Conservation (phyloP, 2,329 filamentous ascomycete species). For the Stemphylium vesicarium region DNA sequence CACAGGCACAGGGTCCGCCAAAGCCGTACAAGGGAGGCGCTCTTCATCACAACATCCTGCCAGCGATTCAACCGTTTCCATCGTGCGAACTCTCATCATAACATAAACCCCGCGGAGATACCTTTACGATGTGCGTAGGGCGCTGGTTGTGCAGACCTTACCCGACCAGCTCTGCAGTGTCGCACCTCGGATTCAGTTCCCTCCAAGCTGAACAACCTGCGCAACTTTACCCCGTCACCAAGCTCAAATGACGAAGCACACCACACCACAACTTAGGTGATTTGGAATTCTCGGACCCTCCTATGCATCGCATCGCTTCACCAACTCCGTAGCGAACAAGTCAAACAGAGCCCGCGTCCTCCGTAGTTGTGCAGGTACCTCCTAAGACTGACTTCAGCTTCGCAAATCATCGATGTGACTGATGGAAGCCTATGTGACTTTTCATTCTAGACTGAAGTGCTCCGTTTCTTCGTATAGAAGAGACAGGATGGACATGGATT, state of each 20-base stretch:
- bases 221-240: neutral
- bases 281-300: too few relatives aligned
- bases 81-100: neutral
- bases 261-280: neutral
- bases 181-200: neutral
- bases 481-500: neutral
- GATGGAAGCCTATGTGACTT: too few relatives aligned
- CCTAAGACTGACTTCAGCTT: too few relatives aligned
- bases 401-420: too few relatives aligned
- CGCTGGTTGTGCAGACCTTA: neutral
- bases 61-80: neutral
- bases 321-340: too few relatives aligned
- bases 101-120: neutral
- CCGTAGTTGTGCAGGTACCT: too few relatives aligned
- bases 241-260: neutral
- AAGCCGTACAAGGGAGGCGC: neutral
- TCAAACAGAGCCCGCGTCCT: too few relatives aligned
- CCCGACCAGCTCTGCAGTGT: neutral
- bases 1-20: neutral
- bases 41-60: neutral
- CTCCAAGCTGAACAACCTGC: neutral
- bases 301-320: too few relatives aligned
- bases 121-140: neutral
- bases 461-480: neutral
- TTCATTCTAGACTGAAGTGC: neutral